These are phyloP conservation scores for Calcarisporium arbuscula DNA, from an alignment of 2,329 filamentous ascomycete species.

Conservation along the genomic window DNA sequence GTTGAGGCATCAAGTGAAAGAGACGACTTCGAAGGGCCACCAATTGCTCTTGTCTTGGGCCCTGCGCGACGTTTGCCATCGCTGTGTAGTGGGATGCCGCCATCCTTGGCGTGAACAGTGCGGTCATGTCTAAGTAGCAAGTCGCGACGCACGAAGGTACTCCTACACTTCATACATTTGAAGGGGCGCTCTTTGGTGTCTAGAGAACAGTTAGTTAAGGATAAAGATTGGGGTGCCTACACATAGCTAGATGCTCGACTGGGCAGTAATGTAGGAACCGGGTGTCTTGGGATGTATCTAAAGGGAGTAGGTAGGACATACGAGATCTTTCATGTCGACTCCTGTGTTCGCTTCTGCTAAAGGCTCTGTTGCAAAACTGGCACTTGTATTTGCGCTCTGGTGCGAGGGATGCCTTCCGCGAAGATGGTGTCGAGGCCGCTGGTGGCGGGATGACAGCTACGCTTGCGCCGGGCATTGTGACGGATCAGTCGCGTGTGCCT, in stretches of 20 bases:
- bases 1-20: constrained; percentile 77
- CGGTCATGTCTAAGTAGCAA: constrained; percentile 93
- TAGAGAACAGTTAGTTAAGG: constrained; percentile 30
- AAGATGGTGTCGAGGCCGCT: constrained; percentile 61
- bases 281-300: constrained; percentile 18
- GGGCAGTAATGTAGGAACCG: background rate
- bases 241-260: too few relatives aligned
- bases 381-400: constrained; percentile 99
- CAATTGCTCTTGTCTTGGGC: constrained; percentile 58
- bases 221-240: background rate
- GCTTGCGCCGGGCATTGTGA: constrained; percentile 64
- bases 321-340: constrained; percentile 96
- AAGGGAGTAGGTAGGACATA: constrained; percentile 51
- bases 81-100: constrained; percentile 86
- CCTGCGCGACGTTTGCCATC: constrained; percentile 82
- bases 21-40: constrained; percentile 65
- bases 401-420: constrained; percentile 68
- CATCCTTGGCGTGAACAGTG: constrained; percentile 97
- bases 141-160: constrained; percentile 96
- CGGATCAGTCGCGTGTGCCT: constrained; percentile 26
- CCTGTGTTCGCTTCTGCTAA: constrained; percentile 94
- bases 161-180: constrained; percentile 97
- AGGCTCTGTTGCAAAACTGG: constrained; percentile 96
- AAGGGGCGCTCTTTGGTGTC: constrained; percentile 98
- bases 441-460: constrained; percentile 59